These are phyloP conservation scores for Chondrus crispus DNA, from an alignment of 23 red algal species.

Conservation along the genomic window DNA sequence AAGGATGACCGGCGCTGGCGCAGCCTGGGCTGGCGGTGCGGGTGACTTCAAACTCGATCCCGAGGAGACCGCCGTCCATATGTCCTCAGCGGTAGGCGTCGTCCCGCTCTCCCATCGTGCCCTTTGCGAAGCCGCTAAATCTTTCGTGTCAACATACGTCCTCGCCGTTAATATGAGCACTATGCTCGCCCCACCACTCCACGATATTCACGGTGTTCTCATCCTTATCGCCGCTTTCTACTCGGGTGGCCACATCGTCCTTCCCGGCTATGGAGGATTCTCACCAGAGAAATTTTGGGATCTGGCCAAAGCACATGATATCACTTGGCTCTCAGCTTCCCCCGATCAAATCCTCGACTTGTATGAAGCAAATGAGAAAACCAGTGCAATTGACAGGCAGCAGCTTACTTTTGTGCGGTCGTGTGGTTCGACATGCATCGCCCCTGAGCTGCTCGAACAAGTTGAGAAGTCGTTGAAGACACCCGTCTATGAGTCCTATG, in stretches of 20 bases:
- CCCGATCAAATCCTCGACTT: slow-evolving; percentile 59
- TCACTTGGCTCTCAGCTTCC: slow-evolving; percentile 61
- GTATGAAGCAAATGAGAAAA: slow-evolving; percentile 47
- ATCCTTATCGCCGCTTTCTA: slow-evolving; percentile 70
- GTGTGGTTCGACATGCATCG: slow-evolving; percentile 23
- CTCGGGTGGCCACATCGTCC: slow-evolving; percentile 74
- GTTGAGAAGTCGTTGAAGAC: slow-evolving; percentile 48
- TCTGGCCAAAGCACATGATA: slow-evolving; percentile 53
- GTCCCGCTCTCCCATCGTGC: slow-evolving; percentile 55
- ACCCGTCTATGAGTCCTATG: slow-evolving; percentile 67
- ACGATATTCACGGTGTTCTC: slow-evolving; percentile 68
- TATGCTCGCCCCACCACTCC: slow-evolving; percentile 55
- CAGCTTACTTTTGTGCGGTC: slow-evolving; percentile 72
- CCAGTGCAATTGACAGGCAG: neutral
- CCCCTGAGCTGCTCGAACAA: slow-evolving; percentile 29
- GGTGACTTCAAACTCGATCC: slow-evolving; percentile 73
- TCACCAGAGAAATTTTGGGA: slow-evolving; percentile 68
- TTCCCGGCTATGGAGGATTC: slow-evolving; percentile 68
- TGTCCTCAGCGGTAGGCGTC: slow-evolving; percentile 29
- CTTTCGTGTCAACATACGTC: slow-evolving; percentile 55
- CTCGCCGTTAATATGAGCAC: slow-evolving; percentile 53
- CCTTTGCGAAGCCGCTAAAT: slow-evolving; percentile 65
- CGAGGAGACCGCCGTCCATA: slow-evolving; percentile 63
- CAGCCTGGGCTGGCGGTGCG: slow-evolving; percentile 72
- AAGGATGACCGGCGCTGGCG: slow-evolving; percentile 23